Base-by-base conservation (phyloP, 176 grass and related monocot genomes). In the Lolium multiflorum region DNA sequence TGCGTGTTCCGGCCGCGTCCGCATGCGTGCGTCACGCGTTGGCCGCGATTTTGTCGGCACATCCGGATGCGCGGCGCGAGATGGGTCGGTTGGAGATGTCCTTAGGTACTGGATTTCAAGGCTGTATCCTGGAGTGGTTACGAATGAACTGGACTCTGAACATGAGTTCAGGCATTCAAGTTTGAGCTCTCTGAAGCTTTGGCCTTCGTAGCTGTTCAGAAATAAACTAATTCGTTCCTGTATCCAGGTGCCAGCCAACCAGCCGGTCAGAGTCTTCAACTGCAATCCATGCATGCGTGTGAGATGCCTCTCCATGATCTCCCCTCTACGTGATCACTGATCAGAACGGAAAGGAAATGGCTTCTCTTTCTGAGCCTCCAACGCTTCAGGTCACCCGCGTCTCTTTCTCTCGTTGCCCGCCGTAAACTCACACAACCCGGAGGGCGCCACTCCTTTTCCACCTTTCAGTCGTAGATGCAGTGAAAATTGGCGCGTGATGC, bases 401-500 rank as follows among this genome's bases (percentile, higher is more conserved):
- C 71, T 2, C 11, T 88, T 5, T 68, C 60, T 3, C 41, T 43
- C 41, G 31, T 35, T 3, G 31, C 31, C 43, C 10, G 20, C 52
- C 9, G 26, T 81, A 13, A 20, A 20, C 66, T 24, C 31, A 35
- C 35, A 76, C 48, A 48, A 51, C 49, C 49, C 9, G 9, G 49
- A 48, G 46, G 50, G 12, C 13, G 31, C 35, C 61, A 35, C 31
- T 78, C 9, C n/a, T 54, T 54, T 72, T 28, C 14, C 11, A 31
- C 55, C 8, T 73, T 50, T 7, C 4, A 72, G 16, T 47, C 35
- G 74, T 77, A 25, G 67, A 37, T 3, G 25, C 71, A 25, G 77
- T 64, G 16, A 55, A 81, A 68, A 76, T 7, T 25, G 46, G 86
- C 79, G 79, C 70, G 24, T 16, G 49, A 49, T 54, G 11, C 80